These are phyloP conservation scores for Pseudopediastrum boryanum DNA, from an alignment of 139 green algal genomes.

Conservation along the genomic window DNA sequence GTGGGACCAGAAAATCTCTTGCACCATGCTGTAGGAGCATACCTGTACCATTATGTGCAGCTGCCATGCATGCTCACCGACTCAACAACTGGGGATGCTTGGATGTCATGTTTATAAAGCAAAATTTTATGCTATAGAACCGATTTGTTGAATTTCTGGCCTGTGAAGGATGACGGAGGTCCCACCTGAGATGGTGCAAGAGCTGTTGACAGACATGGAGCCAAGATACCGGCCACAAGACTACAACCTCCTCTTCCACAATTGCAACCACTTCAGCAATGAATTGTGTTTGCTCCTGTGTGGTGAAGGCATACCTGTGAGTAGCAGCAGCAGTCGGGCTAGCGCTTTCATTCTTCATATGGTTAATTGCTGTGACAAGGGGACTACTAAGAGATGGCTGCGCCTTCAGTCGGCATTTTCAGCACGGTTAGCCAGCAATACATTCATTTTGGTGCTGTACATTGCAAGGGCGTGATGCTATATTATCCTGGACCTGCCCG, in stretches of 20 bases:
- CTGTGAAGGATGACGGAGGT: constrained; percentile 24
- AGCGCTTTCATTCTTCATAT: neutral
- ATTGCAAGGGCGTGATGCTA: too few species aligned
- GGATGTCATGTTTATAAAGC: neutral
- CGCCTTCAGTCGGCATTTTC: neutral
- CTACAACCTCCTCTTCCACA: constrained; percentile 77
- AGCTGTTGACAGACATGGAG: constrained; percentile 43
- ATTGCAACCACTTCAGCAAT: constrained; percentile 85
- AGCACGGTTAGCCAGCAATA: neutral
- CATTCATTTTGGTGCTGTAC: neutral
- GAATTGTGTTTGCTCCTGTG: constrained; percentile 65
- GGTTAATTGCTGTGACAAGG: neutral
- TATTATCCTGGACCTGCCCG: too few species aligned
- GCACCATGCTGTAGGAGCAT: neutral
- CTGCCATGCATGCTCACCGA: neutral
- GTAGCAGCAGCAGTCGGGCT: neutral
- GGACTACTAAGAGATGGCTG: neutral
- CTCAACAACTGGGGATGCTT: neutral
- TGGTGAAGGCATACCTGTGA: constrained; percentile 50
- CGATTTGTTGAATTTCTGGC: neutral
- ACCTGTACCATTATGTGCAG: neutral
- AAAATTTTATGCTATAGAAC: neutral
- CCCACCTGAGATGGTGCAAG: constrained; percentile 19
- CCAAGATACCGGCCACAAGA: constrained; percentile 27
- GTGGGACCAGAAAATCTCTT: neutral